Conservation (phyloP, 768 basidiomycete species). For the Naganishia kalamii region DNA sequence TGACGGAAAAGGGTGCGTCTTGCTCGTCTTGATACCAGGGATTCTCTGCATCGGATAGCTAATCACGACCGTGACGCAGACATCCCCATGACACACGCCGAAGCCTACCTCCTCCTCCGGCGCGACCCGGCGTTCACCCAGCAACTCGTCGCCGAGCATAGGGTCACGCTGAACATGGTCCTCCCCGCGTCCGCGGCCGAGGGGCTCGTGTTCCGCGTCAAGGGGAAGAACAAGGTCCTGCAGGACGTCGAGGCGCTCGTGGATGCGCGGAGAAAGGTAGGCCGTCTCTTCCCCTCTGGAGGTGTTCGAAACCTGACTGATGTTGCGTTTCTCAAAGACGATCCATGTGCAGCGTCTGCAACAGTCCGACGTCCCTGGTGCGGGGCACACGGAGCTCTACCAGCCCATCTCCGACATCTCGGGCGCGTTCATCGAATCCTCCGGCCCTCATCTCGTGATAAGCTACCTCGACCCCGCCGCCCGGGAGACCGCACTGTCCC, state of each 20-base stretch:
- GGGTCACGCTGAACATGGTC: constrained; percentile 7
- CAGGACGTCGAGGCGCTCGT: not conserved
- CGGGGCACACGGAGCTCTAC: not conserved
- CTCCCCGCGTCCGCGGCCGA: not conserved
- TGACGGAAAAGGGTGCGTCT: not conserved
- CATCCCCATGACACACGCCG: constrained; percentile 12
- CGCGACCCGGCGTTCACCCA: constrained; percentile 3
- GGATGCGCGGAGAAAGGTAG: not conserved
- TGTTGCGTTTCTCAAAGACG: not conserved
- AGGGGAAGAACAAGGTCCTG: not conserved
- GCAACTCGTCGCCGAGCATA: constrained; percentile 1
- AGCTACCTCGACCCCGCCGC: not conserved
- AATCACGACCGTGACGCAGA: not conserved
- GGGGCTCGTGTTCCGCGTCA: not conserved
- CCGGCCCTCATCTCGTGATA: not conserved
- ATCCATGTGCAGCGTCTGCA: not conserved
- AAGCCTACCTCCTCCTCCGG: constrained; percentile 6
- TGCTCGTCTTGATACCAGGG: not conserved
- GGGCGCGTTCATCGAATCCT: not conserved
- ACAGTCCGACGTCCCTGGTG: not conserved
- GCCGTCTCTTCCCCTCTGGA: not conserved
- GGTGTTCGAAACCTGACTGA: too few species aligned
- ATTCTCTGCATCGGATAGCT: not conserved
- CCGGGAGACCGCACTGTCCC: not conserved
- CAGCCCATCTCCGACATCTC: constrained; percentile 12